A percentile compares a stretch with the other conserved stretches of the same genome.
These are phyloP conservation scores for Entelexis paramagnoliae DNA, from an alignment of 1,139 yeast genomes.

Conservation along the genomic window DNA sequence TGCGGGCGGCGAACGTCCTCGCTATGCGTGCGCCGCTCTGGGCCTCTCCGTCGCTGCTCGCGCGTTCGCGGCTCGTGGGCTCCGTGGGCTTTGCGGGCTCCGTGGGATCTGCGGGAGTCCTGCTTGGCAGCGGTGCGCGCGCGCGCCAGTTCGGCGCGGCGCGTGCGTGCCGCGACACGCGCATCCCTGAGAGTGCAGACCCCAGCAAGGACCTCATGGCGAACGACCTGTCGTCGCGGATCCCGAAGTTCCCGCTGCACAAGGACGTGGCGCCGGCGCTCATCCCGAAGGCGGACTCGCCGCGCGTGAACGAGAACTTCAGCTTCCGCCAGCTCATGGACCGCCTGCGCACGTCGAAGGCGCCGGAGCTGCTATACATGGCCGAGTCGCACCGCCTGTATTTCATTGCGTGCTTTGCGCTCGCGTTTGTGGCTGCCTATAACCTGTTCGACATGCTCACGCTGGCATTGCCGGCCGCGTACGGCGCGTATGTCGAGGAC, in stretches of 20 bases:
- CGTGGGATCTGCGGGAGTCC: no score
- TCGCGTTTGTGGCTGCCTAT: slow-evolving; percentile 59
- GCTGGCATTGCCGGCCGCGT: slow-evolving; percentile 49
- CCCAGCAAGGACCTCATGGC: slow-evolving; percentile 19
- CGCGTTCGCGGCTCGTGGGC: no score
- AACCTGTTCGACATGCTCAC: slow-evolving; percentile 52
- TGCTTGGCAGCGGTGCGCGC: no score
- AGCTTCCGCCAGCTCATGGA: slow-evolving; percentile 56
- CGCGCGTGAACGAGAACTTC: slow-evolving; percentile 51
- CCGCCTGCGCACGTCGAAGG: slow-evolving; percentile 44
- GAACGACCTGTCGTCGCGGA: slow-evolving; percentile 29
- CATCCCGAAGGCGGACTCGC: slow-evolving; percentile 45
- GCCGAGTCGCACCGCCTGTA: slow-evolving; percentile 74
- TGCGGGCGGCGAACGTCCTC: neutral
- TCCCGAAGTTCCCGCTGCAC: slow-evolving; percentile 52
- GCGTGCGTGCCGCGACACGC: neutral
- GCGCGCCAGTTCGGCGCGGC: slow-evolving; percentile 1
- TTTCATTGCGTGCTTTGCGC: slow-evolving; percentile 57
- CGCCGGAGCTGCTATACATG: slow-evolving; percentile 70
- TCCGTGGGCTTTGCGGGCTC: no score
- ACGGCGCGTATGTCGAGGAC: slow-evolving; percentile 51
- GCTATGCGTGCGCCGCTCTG: neutral
- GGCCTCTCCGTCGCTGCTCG: neutral
- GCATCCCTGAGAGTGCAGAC: slow-evolving; percentile 20
- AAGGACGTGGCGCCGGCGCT: slow-evolving; percentile 60